Conservation (phyloP, 192 early-diverging fungal species). For the Spizellomyces punctatus region DNA sequence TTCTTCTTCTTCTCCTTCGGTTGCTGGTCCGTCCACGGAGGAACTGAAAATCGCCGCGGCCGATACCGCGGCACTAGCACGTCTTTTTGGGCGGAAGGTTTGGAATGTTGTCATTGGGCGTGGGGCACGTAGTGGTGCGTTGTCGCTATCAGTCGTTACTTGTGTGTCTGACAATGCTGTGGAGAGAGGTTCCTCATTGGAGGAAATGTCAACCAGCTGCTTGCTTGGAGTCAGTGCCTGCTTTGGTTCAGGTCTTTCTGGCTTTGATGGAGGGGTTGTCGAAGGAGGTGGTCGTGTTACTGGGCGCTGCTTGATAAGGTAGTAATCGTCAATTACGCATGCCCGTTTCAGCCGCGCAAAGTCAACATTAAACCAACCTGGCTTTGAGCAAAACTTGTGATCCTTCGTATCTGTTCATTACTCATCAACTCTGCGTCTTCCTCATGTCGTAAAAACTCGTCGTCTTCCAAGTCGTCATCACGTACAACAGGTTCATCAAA, state of each 20-base stretch:
- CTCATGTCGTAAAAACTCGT: constrained; percentile 23
- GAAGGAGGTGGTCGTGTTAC: background rate
- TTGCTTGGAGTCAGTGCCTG: background rate
- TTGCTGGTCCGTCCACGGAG: background rate
- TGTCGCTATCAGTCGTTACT: background rate
- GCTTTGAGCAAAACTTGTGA: background rate
- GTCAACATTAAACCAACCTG: background rate
- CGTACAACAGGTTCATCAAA: constrained; percentile 3
- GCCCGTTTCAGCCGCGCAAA: background rate
- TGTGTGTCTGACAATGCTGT: background rate
- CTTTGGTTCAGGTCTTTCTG: background rate
- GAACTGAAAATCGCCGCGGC: constrained; percentile 8
- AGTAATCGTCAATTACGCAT: background rate
- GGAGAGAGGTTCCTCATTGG: background rate
- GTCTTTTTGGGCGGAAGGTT: constrained; percentile 25
- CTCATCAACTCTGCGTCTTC: constrained; percentile 34
- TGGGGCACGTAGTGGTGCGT: constrained; percentile 3
- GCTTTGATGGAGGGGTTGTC: background rate
- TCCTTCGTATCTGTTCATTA: constrained; percentile 29
- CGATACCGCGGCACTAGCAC: constrained; percentile 6
- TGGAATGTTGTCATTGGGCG: constrained; percentile 5
- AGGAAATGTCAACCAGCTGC: constrained; percentile 2
- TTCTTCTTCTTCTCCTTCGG: background rate
- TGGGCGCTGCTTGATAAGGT: background rate
- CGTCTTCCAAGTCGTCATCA: constrained; percentile 9